phyloP scores from a whole-genome alignment of 176 grass and related monocot species.

The Carex parvula region DNA sequence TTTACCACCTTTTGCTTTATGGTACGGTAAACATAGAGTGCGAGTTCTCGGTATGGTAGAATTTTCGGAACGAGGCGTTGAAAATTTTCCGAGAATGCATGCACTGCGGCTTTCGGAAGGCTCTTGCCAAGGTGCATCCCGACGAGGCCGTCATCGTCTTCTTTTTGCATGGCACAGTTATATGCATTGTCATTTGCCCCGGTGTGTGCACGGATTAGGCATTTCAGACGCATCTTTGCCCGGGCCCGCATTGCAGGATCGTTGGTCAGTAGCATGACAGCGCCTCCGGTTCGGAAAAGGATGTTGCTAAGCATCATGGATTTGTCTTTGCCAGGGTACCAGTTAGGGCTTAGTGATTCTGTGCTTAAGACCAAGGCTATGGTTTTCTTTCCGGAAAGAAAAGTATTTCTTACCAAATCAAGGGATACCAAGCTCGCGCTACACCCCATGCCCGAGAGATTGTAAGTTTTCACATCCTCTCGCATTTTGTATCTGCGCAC shows the following conservation, averaged over 20 bases:
- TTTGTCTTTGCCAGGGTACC: conserved; percentile 60
- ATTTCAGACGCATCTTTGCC: conserved; percentile 38
- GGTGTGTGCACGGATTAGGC: conserved; percentile 29
- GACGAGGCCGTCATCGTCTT: conserved; percentile 25
- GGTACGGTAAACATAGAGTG: background rate
- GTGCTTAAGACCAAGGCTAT: conserved; percentile 64
- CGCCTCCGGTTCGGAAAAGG: conserved; percentile 67
- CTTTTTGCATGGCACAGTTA: conserved; percentile 22
- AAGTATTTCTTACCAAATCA: conserved; percentile 36
- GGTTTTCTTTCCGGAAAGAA: conserved; percentile 8
- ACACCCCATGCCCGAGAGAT: conserved; percentile 75
- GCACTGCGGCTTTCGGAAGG: conserved; percentile 4
- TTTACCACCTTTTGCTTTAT: conserved; percentile 42
- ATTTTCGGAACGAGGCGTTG: conserved; percentile 9
- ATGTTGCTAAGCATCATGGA: conserved; percentile 75
- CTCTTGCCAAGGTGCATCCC: conserved; percentile 41
- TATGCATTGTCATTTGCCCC: conserved; percentile 31
- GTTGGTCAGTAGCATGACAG: conserved; percentile 45
- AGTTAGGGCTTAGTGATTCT: conserved; percentile 56
- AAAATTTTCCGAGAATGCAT: conserved; percentile 19
- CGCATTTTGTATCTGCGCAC: conserved; percentile 46
- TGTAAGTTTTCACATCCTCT: conserved; percentile 44
- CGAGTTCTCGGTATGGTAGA: conserved; percentile 30
- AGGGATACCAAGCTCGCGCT: conserved; percentile 44
- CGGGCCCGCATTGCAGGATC: background rate